Percentiles rank a stretch among this genome's conserved stretches.
Conservation (phyloP, 2,329 filamentous ascomycete species). For the Penicillium sp. region DNA sequence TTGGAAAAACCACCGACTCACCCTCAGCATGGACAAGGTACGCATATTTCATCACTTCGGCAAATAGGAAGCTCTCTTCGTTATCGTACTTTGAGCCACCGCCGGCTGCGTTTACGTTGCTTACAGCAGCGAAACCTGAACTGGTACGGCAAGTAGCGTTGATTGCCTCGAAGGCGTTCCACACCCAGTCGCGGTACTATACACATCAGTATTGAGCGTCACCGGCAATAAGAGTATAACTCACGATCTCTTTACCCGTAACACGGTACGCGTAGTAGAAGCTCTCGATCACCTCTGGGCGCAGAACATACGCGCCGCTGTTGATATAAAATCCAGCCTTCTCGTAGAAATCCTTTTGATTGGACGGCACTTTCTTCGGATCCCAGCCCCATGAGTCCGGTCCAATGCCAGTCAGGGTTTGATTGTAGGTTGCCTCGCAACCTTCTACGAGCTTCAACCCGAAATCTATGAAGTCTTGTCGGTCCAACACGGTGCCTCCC, state of each 20-base stretch:
- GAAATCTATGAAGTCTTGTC: constrained; percentile 68
- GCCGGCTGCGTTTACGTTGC: constrained; percentile 61
- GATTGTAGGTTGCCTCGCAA: constrained; percentile 71
- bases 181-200: constrained; percentile 77
- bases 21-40: constrained; percentile 65
- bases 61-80: constrained; percentile 86
- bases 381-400: constrained; percentile 70
- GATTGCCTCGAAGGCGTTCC: constrained; percentile 72
- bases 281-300: constrained; percentile 79
- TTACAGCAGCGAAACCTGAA: constrained; percentile 66
- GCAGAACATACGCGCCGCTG: constrained; percentile 62
- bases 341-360: constrained; percentile 61
- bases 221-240: not conserved
- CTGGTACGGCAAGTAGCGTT: constrained; percentile 61
- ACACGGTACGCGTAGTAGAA: constrained; percentile 84
- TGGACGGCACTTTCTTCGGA: constrained; percentile 48
- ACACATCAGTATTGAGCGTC: constrained; percentile 6
- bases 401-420: constrained; percentile 70
- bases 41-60: constrained; percentile 81
- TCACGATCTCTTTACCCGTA: constrained; percentile 64
- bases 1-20: constrained; percentile 14
- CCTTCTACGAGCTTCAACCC: constrained; percentile 69
- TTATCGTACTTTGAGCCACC: constrained; percentile 66
- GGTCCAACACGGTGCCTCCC: constrained; percentile 67
- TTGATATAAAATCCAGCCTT: constrained; percentile 70